Conservation (phyloP, 108 stramenopile genomes). For the Ochromonas danica region DNA sequence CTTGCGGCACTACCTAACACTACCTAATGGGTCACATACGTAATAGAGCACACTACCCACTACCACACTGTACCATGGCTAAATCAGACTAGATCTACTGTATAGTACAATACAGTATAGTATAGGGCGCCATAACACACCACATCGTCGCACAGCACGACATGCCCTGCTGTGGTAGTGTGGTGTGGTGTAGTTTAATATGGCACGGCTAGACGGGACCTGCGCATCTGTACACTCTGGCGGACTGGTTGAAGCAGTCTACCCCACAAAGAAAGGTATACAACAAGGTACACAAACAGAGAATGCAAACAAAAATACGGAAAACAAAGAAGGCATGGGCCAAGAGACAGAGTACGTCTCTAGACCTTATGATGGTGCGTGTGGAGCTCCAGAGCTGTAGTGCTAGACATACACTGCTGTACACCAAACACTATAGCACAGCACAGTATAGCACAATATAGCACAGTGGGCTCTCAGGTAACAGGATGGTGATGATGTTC, state of each 20-base stretch:
- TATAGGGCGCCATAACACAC: slow-evolving; percentile 14
- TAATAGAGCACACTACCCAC: slow-evolving; percentile 15
- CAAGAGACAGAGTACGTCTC: slow-evolving; percentile 14
- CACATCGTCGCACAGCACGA: slow-evolving; percentile 13
- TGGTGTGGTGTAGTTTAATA: slow-evolving; percentile 16
- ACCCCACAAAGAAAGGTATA: slow-evolving; percentile 15
- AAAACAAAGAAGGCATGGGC: slow-evolving; percentile 15
- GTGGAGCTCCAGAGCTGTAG: slow-evolving; percentile 13
- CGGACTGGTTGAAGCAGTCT: slow-evolving; percentile 13
- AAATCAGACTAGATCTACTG: slow-evolving; percentile 16
- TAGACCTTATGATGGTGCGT: slow-evolving; percentile 15
- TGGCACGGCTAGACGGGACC: slow-evolving; percentile 12
- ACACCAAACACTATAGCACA: slow-evolving; percentile 15
- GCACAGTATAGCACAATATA: slow-evolving; percentile 16
- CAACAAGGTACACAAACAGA: slow-evolving; percentile 15
- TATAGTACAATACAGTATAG: slow-evolving; percentile 17
- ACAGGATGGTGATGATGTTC: too few relatives aligned
- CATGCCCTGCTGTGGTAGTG: slow-evolving; percentile 13
- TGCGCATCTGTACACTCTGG: slow-evolving; percentile 13
- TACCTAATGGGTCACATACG: slow-evolving; percentile 9
- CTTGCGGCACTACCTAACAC: slow-evolving; percentile 13
- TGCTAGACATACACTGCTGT: slow-evolving; percentile 15
- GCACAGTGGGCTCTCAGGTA: too few relatives aligned
- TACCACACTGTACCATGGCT: slow-evolving; percentile 14
- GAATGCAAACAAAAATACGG: slow-evolving; percentile 16